These are phyloP conservation scores for Daldinia sp. DNA, from an alignment of 2,329 filamentous ascomycete genomes.

Conservation along the genomic window DNA sequence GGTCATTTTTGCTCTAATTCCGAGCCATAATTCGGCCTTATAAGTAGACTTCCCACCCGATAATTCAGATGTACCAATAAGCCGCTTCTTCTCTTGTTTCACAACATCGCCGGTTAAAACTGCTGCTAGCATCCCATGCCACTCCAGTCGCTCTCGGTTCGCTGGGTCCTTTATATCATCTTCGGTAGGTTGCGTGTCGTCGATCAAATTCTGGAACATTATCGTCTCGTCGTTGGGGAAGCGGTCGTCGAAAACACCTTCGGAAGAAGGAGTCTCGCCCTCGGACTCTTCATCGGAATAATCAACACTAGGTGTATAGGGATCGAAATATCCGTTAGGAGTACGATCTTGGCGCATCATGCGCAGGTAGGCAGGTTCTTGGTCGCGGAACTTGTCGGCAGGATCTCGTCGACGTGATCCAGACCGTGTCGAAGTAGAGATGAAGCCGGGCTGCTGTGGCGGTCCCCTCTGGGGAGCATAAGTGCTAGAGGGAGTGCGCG, in stretches of 20 bases:
- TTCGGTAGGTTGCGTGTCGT: conserved; percentile 88
- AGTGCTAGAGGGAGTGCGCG: conserved; percentile 81
- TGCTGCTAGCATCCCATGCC: conserved; percentile 97
- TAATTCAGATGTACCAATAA: conserved; percentile 81
- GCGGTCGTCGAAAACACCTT: conserved; percentile 84
- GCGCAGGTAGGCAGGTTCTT: conserved; percentile 96
- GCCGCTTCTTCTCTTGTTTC: conserved; percentile 94
- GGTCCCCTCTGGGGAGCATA: conserved; percentile 76
- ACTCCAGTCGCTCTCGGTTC: conserved; percentile 91
- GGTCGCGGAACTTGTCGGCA: conserved; percentile 71
- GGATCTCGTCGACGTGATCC: conserved; percentile 62
- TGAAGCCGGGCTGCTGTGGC: conserved; percentile 51
- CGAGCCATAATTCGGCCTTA: conserved; percentile 87
- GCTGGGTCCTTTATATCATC: conserved; percentile 91
- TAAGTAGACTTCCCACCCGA: conserved; percentile 72
- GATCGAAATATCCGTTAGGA: conserved; percentile 77
- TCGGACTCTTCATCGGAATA: conserved; percentile 86
- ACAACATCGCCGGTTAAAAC: conserved; percentile 97
- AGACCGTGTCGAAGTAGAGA: conserved; percentile 58
- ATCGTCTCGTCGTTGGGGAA: conserved; percentile 89
- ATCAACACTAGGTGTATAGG: conserved; percentile 75
- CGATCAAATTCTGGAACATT: conserved; percentile 77
- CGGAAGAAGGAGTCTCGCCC: conserved; percentile 88
- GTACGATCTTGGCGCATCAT: conserved; percentile 80
- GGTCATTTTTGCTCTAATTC: conserved; percentile 84